Evolutionary conservation across 352 stramenopile species (phyloP), one percentile per base, ranked within the genome.

Genomic region (Phytophthora syringae): DNA sequence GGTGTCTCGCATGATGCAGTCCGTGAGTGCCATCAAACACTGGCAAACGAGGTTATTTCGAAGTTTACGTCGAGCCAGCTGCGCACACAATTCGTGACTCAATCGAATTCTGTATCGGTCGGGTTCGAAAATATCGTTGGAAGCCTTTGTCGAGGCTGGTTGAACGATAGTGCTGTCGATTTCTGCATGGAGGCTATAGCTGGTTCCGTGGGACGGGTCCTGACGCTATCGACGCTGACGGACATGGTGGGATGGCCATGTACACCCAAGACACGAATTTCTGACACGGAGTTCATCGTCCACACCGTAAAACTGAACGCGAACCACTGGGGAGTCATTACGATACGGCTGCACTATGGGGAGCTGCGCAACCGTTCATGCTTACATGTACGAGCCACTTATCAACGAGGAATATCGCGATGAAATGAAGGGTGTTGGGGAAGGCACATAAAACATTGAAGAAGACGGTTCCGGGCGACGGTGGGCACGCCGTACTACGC

Each of bases 241-340:
- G 27, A 7, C 2, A 27, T 32, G 3, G 3, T 52, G 3, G 27
- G 52, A 15, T 60, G 52, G 52, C 52, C 52, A 28, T 13, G 5
- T 13, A 12, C 7, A 15, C 39, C 25, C 5, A 43, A 52, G 21
- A 34, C 3, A 30, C 28, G 3, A 21, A 20, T 43, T 51, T 10
- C 15, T 3, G 39, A 44, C 4, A 34, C 16, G 1, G n/a, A 52
- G 7, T 60, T 50, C 16, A 27, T 60, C 24, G 18, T 60, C 7
- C 27, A 50, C 7, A 18, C 39, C 7, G 20, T 60, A 3, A 50
- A 60, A 16, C 25, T 60, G 7, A 34, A 7, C 15, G 1, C 10
- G 3, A 60, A 45, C n/a, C 52, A 60, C 20, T 60, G 40, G 52
- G 52, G 52, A 24, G n/a, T 59, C 9, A 52, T 60, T n/a, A 52